These are phyloP conservation scores for Globisporangium radiosum DNA, from an alignment of 352 stramenopile species.

Conservation along the genomic window DNA sequence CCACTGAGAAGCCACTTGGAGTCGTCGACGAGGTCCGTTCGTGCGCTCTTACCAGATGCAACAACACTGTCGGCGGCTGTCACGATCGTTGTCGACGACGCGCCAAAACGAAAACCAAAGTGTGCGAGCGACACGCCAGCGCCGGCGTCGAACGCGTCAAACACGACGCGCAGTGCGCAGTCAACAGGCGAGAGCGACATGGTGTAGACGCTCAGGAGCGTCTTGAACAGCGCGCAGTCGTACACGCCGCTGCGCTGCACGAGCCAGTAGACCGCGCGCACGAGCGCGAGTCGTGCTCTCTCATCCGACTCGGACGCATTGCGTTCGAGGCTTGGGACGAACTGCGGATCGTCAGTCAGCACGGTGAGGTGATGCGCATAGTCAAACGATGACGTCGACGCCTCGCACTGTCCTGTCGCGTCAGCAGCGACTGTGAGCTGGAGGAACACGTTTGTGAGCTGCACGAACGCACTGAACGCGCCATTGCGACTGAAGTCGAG, in stretches of 20 bases:
- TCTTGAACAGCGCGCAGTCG: slow-evolving; percentile 41
- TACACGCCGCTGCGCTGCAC: slow-evolving; percentile 36
- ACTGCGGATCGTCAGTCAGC: slow-evolving; percentile 23
- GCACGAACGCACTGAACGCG: slow-evolving; percentile 28
- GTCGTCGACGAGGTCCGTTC: slow-evolving; percentile 52
- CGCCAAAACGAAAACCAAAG: slow-evolving; percentile 70
- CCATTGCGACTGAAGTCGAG: slow-evolving; percentile 9
- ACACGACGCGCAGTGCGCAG: slow-evolving; percentile 39
- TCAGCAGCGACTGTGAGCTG: slow-evolving; percentile 15
- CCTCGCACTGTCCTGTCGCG: not conserved
- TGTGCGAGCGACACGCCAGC: slow-evolving; percentile 29
- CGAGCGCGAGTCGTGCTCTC: slow-evolving; percentile 20
- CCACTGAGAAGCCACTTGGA: slow-evolving; percentile 59
- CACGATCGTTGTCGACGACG: slow-evolving; percentile 25
- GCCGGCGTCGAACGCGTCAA: slow-evolving; percentile 48
- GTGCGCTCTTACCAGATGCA: not conserved
- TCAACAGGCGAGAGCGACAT: slow-evolving; percentile 65
- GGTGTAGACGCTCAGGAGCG: slow-evolving; percentile 53
- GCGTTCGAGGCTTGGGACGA: slow-evolving; percentile 19
- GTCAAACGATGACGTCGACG: slow-evolving; percentile 14
- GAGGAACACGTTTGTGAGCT: slow-evolving; percentile 26
- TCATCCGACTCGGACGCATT: not conserved
- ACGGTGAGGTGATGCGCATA: slow-evolving; percentile 29
- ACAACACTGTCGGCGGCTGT: slow-evolving; percentile 15
- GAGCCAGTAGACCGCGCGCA: slow-evolving; percentile 37